A percentile compares a stretch with the other conserved stretches of the same genome.
These are phyloP conservation scores for Sungouiozyma ichnusensis DNA, from an alignment of 805 yeast genomes.

Conservation along the genomic window DNA sequence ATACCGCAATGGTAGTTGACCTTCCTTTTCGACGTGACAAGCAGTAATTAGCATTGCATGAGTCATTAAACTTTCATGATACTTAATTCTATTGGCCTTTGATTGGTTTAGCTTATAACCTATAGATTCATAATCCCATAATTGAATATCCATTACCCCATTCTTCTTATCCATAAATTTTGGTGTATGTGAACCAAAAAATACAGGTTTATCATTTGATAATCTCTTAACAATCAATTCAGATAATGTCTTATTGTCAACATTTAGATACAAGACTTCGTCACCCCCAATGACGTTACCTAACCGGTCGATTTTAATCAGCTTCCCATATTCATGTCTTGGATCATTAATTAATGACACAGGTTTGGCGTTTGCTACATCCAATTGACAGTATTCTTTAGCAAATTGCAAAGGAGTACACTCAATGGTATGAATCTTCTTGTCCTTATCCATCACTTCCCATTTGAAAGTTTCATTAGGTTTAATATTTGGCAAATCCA, in stretches of 20 bases:
- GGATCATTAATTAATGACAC: slow-evolving; percentile 77
- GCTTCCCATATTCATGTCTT: slow-evolving; percentile 53
- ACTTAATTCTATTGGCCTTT: slow-evolving; percentile 61
- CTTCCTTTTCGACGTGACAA: slow-evolving; percentile 53
- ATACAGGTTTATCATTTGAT: slow-evolving; percentile 65
- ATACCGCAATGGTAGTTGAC: slow-evolving; percentile 54
- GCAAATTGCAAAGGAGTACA: slow-evolving; percentile 62
- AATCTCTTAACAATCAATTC: slow-evolving; percentile 56
- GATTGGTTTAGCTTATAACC: slow-evolving; percentile 41
- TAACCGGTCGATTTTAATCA: slow-evolving; percentile 62
- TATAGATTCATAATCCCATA: slow-evolving; percentile 56
- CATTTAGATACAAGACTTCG: slow-evolving; percentile 61
- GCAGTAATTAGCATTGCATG: slow-evolving; percentile 86
- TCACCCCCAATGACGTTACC: slow-evolving; percentile 67
- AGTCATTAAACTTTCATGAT: slow-evolving; percentile 70
- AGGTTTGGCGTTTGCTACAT: slow-evolving; percentile 32
- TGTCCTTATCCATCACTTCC: slow-evolving; percentile 69
- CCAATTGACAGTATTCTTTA: slow-evolving; percentile 39
- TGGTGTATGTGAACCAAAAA: slow-evolving; percentile 87
- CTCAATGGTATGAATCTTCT: slow-evolving; percentile 36
- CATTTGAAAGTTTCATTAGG: slow-evolving; percentile 58
- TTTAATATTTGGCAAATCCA: slow-evolving; percentile 70
- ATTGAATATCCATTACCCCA: slow-evolving; percentile 64
- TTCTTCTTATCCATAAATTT: slow-evolving; percentile 50
- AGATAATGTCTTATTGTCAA: slow-evolving; percentile 48